These are phyloP conservation scores for Jackrogersella minutella DNA, from an alignment of 495 filamentous ascomycete genomes.

Conservation along the genomic window DNA sequence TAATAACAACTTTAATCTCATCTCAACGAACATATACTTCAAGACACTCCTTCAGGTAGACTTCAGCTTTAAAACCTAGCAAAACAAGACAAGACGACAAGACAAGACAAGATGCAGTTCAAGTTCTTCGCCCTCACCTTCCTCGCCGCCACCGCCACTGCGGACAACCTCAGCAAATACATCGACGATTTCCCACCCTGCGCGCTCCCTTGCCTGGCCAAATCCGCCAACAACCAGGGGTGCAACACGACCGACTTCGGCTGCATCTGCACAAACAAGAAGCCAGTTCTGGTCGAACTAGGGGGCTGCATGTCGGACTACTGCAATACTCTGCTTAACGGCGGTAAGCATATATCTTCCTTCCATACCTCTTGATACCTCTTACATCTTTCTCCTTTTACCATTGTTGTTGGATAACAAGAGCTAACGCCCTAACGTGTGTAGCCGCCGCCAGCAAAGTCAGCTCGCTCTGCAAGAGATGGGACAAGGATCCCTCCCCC, in stretches of 20 bases:
- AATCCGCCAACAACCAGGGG: neutral
- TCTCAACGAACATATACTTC: too few relatives aligned
- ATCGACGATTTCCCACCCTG: conserved; percentile 6
- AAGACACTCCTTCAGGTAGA: too few relatives aligned
- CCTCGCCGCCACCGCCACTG: conserved; percentile 6
- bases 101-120: conserved; percentile 9
- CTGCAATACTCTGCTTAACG: neutral
- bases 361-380: neutral
- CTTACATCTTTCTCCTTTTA: too few relatives aligned
- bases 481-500: neutral
- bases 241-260: conserved; percentile 9
- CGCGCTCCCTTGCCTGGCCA: neutral
- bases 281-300: neutral
- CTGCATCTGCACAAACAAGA: conserved; percentile 5
- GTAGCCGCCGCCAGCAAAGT: neutral
- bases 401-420: neutral
- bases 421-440: neutral
- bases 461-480: conserved; percentile 9
- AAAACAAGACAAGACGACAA: too few relatives aligned
- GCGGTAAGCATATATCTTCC: neutral
- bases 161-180: conserved; percentile 9
- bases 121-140: conserved; percentile 3
- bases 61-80: too few relatives aligned
- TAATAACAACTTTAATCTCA: too few relatives aligned
- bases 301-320: neutral